These are phyloP conservation scores for Paraconiothyrium sp. DNA, from an alignment of 2,329 filamentous ascomycete species.

Conservation along the genomic window DNA sequence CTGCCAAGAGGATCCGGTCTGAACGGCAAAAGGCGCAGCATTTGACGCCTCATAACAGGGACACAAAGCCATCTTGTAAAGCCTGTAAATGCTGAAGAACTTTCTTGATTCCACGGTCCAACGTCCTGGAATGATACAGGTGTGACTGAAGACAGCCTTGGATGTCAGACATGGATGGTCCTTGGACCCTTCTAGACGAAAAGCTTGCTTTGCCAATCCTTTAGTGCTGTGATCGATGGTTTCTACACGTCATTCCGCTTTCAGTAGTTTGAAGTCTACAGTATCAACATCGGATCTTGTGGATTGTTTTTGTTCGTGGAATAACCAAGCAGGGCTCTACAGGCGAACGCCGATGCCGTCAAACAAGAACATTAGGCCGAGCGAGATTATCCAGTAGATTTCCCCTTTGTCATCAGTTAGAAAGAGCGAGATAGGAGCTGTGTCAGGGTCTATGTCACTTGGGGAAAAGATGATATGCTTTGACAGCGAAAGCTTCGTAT, in stretches of 20 bases:
- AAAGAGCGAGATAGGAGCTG: not conserved
- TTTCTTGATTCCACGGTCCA: not conserved
- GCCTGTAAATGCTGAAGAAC: not conserved
- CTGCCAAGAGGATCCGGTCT: constrained; percentile 29
- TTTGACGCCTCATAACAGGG: constrained; percentile 17
- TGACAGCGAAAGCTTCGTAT: not conserved
- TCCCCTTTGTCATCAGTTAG: not conserved
- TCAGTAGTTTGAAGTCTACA: constrained; percentile 7
- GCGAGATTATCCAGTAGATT: not conserved
- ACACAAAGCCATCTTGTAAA: not conserved
- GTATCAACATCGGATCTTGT: not conserved
- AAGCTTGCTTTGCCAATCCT: constrained; percentile 47
- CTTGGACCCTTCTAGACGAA: constrained; percentile 33
- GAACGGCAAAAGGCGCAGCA: constrained; percentile 24
- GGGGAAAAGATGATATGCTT: not conserved
- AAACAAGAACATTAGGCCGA: not conserved
- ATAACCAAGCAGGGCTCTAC: not conserved
- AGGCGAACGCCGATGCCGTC: not conserved
- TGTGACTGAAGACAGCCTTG: not conserved
- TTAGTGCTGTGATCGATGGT: constrained; percentile 45
- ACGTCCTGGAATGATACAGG: not conserved
- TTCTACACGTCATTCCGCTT: constrained; percentile 14
- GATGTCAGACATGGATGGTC: constrained; percentile 6
- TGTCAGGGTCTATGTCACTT: not conserved
- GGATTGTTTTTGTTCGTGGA: not conserved